Base-by-base conservation (phyloP, 805 yeast genomes). In the Yarrowia hollandica region DNA sequence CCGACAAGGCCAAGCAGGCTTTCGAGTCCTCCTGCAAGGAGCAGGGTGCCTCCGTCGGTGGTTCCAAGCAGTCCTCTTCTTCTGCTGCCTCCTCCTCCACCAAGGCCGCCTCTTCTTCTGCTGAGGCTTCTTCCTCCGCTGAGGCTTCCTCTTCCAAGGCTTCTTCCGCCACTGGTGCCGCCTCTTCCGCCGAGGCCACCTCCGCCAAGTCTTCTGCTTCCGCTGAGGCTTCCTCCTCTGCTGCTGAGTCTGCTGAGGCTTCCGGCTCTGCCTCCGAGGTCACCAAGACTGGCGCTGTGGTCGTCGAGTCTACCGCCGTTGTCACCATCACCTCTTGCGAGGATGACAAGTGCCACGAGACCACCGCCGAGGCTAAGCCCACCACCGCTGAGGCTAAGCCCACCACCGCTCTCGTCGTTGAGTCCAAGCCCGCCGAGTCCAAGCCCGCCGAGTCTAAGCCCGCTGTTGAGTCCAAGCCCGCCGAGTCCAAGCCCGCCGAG, bases 1-100 rank as follows among this genome's bases (percentile, higher is more conserved):
- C 83, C 35, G 81, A 73, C 54, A 69, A 76, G 58, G 97, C 96
- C 62, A 75, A 75, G 67, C 62, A 77, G 28, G 79, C 84, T 18
- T 87, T 88, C 71, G 69, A 80, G 63, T 37, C 66, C 44, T 48
- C 60, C 12, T 58, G 60, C 44, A 33, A 34, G 44, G 56, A 35
- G 44, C 42, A 59, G 37, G 58, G 62, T 3, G 55, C 57, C 54
- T 46, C 59, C 60, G 37, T 55, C 60, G 22, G 41, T 39, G 28
- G 55, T 54, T 33, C 54, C 63, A 23, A 25, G 52, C n/a, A 8
- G n/a, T 39, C 50, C 5, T 38, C 50, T 31, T 28, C 50, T n/a
- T 31, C 69, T 11, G 56, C 68, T 41, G 60, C 67, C n/a, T 15
- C 65, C 28, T 57, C 64, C 44, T 41, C 64, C 3, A 38, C 66